Evolutionary conservation across 2,329 filamentous ascomycete genomes (phyloP).

Genomic region (Xenoacremonium recifei): DNA sequence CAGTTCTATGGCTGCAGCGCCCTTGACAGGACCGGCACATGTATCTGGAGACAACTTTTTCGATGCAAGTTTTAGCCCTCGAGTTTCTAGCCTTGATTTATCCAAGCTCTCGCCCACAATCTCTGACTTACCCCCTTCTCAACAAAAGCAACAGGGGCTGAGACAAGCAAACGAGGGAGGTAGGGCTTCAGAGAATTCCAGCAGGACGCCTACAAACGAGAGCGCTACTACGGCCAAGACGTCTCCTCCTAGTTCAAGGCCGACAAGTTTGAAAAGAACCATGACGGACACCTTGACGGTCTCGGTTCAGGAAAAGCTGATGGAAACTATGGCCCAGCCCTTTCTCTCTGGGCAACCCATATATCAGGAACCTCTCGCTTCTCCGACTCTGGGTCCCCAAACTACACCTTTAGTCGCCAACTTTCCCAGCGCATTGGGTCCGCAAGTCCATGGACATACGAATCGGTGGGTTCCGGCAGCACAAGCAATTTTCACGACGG

Average conservation of each 20-base stretch:
- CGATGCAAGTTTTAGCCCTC: constrained; percentile 72
- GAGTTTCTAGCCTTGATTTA: constrained; percentile 50
- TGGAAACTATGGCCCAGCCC: constrained; percentile 82
- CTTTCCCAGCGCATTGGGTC: constrained; percentile 48
- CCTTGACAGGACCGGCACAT: constrained; percentile 77
- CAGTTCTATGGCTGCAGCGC: constrained; percentile 44
- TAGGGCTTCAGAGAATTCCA: constrained; percentile 50
- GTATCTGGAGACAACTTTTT: constrained; percentile 77
- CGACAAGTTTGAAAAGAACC: constrained; percentile 75
- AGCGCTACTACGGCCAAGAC: constrained; percentile 51
- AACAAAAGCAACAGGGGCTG: constrained; percentile 3
- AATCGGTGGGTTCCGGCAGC: constrained; percentile 88
- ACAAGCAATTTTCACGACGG: constrained; percentile 97
- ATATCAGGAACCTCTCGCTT: constrained; percentile 37
- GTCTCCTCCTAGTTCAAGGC: constrained; percentile 56
- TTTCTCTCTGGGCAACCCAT: constrained; percentile 54
- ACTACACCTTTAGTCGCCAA: constrained; percentile 39
- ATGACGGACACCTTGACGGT: constrained; percentile 79
- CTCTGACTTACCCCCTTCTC: constrained; percentile 28
- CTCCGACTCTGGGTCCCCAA: constrained; percentile 39
- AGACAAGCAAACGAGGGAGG: constrained; percentile 18
- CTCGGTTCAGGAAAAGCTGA: constrained; percentile 75
- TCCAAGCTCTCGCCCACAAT: constrained; percentile 33
- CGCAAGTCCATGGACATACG: constrained; percentile 79
- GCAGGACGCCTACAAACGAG: constrained; percentile 55